Conservation (phyloP, 768 basidiomycete genomes). For the Podaxis rugospora region DNA sequence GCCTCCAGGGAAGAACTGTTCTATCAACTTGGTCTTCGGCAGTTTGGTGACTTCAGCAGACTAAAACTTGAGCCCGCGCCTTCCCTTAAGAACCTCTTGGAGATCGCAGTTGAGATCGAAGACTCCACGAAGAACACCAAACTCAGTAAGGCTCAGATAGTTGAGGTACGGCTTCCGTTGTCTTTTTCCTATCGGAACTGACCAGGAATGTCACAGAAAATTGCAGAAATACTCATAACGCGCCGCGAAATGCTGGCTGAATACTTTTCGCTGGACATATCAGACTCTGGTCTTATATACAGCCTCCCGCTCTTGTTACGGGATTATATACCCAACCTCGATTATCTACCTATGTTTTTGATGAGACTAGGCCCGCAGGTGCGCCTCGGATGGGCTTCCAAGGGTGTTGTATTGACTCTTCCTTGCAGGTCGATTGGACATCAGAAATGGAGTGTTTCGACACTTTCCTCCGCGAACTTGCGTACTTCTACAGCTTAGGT, state of each 20-base stretch:
- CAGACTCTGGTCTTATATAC: slow-evolving; percentile 61
- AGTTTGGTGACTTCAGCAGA: slow-evolving; percentile 80
- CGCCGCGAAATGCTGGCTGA: slow-evolving; percentile 84
- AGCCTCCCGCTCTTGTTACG: slow-evolving; percentile 78
- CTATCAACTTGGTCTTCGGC: slow-evolving; percentile 88
- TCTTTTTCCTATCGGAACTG: background rate
- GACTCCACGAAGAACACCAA: slow-evolving; percentile 50
- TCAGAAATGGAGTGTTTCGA: slow-evolving; percentile 83
- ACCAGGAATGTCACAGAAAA: slow-evolving; percentile 40
- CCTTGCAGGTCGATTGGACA: slow-evolving; percentile 78
- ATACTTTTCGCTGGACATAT: slow-evolving; percentile 82
- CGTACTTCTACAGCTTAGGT: slow-evolving; percentile 71
- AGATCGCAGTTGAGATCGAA: slow-evolving; percentile 75
- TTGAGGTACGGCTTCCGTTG: slow-evolving; percentile 47
- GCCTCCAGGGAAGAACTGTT: slow-evolving; percentile 81
- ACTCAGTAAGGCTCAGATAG: slow-evolving; percentile 56
- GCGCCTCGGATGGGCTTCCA: slow-evolving; percentile 4
- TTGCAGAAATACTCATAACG: slow-evolving; percentile 52
- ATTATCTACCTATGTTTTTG: slow-evolving; percentile 83
- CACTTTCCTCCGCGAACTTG: slow-evolving; percentile 82
- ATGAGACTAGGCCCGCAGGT: slow-evolving; percentile 94
- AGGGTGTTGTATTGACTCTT: background rate
- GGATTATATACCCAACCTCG: slow-evolving; percentile 88
- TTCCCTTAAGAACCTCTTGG: slow-evolving; percentile 60
- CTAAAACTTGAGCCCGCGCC: slow-evolving; percentile 85